Conservation (phyloP, 768 basidiomycete genomes). For the Macrolepiota fuliginosa region DNA sequence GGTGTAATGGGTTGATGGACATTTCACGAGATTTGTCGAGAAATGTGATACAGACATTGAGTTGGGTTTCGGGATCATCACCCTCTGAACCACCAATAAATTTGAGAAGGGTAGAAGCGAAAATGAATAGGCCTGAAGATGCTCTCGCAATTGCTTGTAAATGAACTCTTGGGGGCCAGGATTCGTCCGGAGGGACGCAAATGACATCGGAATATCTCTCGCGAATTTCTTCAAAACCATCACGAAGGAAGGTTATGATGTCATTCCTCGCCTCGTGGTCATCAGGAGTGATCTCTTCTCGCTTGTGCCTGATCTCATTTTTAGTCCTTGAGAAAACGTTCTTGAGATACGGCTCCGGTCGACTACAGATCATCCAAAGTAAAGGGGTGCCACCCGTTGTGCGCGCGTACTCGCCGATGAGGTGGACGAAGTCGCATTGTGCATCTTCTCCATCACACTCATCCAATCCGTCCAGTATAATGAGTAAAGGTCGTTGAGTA, state of each 20-base stretch:
- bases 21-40: not conserved
- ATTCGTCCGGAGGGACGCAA: not conserved
- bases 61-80: not conserved
- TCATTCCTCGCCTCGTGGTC: not conserved
- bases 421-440: not conserved
- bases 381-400: not conserved
- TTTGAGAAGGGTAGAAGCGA: not conserved
- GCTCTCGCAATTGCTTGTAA: not conserved
- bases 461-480: not conserved
- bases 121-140: not conserved
- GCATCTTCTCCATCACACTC: not conserved
- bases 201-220: not conserved
- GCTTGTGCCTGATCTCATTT: not conserved
- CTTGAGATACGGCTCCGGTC: not conserved
- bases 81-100: not conserved
- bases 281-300: not conserved
- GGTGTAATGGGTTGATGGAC: not conserved
- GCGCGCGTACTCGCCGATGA: not conserved
- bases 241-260: not conserved
- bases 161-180: not conserved
- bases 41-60: not conserved
- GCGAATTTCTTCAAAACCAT: not conserved
- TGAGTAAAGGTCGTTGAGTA: not conserved
- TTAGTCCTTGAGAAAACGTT: not conserved
- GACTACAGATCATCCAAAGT: not conserved